Percentiles rank a stretch among this genome's conserved stretches.
These are phyloP conservation scores for Alternaria solani DNA, from an alignment of 2,329 filamentous ascomycete genomes.

Conservation along the genomic window DNA sequence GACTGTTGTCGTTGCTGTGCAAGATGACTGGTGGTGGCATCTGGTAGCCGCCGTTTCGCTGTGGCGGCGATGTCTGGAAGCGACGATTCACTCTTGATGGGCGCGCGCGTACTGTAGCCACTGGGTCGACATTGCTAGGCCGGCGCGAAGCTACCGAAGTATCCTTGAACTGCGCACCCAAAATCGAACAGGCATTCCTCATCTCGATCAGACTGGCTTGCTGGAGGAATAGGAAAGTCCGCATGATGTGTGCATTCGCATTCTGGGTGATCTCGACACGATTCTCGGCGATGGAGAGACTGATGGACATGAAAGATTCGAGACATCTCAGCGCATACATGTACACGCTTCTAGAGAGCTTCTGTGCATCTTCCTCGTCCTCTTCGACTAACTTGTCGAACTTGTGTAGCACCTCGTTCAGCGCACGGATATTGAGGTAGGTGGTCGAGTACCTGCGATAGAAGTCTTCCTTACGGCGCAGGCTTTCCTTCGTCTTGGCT, in stretches of 20 bases:
- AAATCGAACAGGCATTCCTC: constrained; percentile 64
- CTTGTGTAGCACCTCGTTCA: constrained; percentile 63
- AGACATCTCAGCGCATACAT: constrained; percentile 46
- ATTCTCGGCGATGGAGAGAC: constrained; percentile 48
- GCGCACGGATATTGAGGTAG: constrained; percentile 63
- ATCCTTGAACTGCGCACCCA: constrained; percentile 54
- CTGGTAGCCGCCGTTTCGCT: constrained; percentile 42
- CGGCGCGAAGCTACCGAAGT: constrained; percentile 29
- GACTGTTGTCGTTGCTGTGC: constrained; percentile 58
- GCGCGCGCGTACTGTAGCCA: constrained; percentile 40
- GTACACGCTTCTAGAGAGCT: constrained; percentile 47
- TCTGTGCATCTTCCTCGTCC: constrained; percentile 58
- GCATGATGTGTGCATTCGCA: constrained; percentile 65
- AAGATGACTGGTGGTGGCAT: constrained; percentile 53
- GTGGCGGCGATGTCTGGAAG: constrained; percentile 45
- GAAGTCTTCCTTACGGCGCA: constrained; percentile 52
- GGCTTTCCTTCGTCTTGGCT: constrained; percentile 55
- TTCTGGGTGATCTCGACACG: constrained; percentile 61
- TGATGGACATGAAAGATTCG: constrained; percentile 48
- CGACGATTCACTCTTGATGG: constrained; percentile 39
- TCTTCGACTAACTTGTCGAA: constrained; percentile 60
- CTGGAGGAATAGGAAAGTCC: constrained; percentile 66
- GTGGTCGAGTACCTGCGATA: constrained; percentile 66
- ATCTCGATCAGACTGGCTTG: constrained; percentile 67
- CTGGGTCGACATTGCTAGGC: constrained; percentile 30